Evolutionary conservation across 345 rosid species (phyloP).

Genomic region (Bretschneidera sinensis): DNA sequence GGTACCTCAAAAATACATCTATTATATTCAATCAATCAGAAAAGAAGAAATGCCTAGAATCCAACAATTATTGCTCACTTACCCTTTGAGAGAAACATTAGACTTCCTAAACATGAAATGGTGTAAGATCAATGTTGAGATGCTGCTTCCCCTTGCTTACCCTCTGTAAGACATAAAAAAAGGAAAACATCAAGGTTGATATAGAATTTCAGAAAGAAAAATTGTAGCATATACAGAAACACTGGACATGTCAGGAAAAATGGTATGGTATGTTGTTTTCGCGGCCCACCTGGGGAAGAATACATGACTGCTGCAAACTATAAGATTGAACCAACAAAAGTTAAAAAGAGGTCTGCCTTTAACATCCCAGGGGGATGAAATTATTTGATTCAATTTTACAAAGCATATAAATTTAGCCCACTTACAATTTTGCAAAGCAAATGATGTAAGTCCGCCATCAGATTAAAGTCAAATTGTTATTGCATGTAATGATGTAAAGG

Average conservation of each 20-base stretch:
- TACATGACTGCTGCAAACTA: no score
- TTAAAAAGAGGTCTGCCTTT: background rate
- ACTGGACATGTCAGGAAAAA: no score
- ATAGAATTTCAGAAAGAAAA: background rate
- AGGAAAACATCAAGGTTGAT: conserved; percentile 8
- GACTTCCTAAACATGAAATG: conserved; percentile 42
- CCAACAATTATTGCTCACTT: conserved; percentile 2
- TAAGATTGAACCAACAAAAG: no score
- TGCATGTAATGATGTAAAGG: no score
- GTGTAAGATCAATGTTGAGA: conserved; percentile 80
- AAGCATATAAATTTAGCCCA: no score
- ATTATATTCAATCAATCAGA: no score
- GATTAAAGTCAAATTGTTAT: no score
- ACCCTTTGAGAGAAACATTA: conserved; percentile 7
- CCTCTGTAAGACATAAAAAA: conserved; percentile 38
- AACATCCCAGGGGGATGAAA: background rate
- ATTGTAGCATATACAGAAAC: background rate
- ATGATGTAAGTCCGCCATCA: background rate
- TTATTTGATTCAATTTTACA: no score
- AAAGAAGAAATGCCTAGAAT: no score
- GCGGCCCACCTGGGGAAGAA: no score
- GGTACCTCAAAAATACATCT: no score
- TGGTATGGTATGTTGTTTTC: no score
- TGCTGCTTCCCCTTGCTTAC: conserved; percentile 79
- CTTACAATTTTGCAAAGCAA: background rate